Base-by-base conservation (phyloP, 306 rosid genomes). In the Coriaria nepalensis region DNA sequence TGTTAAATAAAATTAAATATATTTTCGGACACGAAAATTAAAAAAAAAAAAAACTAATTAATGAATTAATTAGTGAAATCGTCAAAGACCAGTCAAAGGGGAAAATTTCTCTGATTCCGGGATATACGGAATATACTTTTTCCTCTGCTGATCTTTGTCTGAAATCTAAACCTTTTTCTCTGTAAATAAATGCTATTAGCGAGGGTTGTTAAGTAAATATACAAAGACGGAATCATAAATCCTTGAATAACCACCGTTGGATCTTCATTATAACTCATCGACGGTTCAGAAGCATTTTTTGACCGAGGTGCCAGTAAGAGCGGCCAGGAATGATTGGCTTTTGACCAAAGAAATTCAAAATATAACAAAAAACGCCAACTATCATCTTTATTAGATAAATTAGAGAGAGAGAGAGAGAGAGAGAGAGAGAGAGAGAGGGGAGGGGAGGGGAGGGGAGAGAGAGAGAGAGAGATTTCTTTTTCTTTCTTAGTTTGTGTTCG, bases 271-370 rank as follows among this genome's bases (percentile, higher is more conserved):
- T 41, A 20, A 14, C 20, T 33, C 10, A 53, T 56, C 59, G 5
- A 64, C 65, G 77, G 67, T 9, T 20, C 33, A n/a, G 10, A 4
- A 45, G 43, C 6, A 15, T 5, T 7, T 55, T 68, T 68, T 72
- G 82, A 72, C 82, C 14, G 36, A 7, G 5, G 67, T 43, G 51
- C 63, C 15, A 53, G 43, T 62, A 53, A 20, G 11, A 49, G 37
- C 37, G 58, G 38, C 13, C 53, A 13, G 61, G 64, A 75, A 75
- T 64, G 77, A 62, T 59, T 67, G 81, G 71, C 50, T 44, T 53
- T 64, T 76, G 74, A 76, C 72, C 72, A 49, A 5, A 47, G 50
- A 56, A 63, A 51, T 46, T 36, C 6, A 45, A 42, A 56, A 52
- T 33, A 12, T 3, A 5, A 4, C 47, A 9, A 9, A 32, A 43